Base-by-base conservation (phyloP, 2,329 filamentous ascomycete genomes). In the Apiospora sp. region DNA sequence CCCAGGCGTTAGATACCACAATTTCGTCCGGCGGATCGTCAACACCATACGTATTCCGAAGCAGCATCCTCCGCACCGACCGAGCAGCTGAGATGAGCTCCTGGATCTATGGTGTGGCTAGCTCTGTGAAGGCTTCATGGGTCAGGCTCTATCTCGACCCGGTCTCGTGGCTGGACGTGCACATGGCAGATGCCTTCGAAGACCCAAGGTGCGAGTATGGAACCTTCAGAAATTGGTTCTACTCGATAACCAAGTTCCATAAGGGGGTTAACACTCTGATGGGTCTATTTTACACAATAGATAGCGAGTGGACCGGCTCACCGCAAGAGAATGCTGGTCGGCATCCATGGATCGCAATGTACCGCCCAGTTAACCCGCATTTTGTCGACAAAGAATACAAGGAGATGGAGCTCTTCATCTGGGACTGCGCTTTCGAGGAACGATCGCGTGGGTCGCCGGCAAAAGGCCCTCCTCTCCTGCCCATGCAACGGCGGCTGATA, bases 341-440 rank as follows among this genome's bases (percentile, higher is more conserved):
- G 13, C 84, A 86, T 64, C 86, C 89, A 0, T 91, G 88, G 88
- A 74, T 90, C 46, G 86, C 81, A 0, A 76, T 88, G 19, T 84
- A 85, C 72, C 84, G 89, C 14, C 84, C 86, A 0, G 75, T 80
- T 5, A 79, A 86, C n/a, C 79, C 82, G 1, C 81, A 85, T 71
- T 19, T 12, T 0, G 77, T 71, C 30, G 75, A 37, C 1, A 37
- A 24, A 12, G 24, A 78, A 0, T 85, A 81, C 77, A 74, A 1
- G 0, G 69, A 71, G 1, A 82, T 83, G 2, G 88, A 91, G 75
- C 75, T 91, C 16, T 80, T 91, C 7, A 87, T 91, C 51, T 90
- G 88, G 88, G 89, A 91, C 74, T 72, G 81, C 1, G 75, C 78
- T 1, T 80, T 82, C 10, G 75, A 73, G 1, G 74, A 78, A 0